Evolutionary conservation across 371 early-diverging fungal species (phyloP).

Genomic region (Circinella umbellata): DNA sequence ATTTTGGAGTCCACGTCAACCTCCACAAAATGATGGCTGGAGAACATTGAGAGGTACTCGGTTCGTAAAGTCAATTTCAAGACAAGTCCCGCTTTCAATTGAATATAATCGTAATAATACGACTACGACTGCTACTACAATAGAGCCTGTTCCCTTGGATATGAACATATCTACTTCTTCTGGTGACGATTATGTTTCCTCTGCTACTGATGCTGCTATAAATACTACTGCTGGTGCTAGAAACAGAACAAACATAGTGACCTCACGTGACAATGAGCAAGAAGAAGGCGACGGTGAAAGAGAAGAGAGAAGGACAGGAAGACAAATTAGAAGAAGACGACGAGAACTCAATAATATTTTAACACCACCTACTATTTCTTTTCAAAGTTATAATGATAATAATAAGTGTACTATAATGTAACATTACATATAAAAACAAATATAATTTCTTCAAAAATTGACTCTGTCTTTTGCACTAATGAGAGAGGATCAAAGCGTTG

Average conservation of each 20-base stretch:
- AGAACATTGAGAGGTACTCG: constrained; percentile 2
- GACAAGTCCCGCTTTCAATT: neutral
- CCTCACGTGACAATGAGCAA: no score
- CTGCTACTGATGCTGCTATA: neutral
- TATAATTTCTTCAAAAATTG: neutral
- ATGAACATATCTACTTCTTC: neutral
- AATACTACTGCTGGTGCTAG: no score
- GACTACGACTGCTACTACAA: neutral
- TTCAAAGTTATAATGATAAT: neutral
- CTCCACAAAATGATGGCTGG: constrained; percentile 10
- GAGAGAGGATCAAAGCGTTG: neutral
- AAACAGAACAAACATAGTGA: no score
- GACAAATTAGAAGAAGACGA: neutral
- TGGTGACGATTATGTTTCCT: neutral
- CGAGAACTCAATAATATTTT: neutral
- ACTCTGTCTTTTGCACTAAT: neutral
- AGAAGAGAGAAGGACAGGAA: no score
- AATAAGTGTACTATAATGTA: constrained; percentile 2
- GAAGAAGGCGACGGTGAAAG: no score
- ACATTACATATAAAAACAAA: neutral
- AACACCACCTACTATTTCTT: neutral
- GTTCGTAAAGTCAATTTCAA: neutral
- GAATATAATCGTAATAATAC: neutral
- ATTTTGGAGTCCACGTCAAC: constrained; percentile 21
- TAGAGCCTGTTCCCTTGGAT: neutral